Evolutionary conservation across 176 grass and related monocot species (phyloP), one percentile per base, ranked within the genome.

Genomic region (Raddia guianensis): DNA sequence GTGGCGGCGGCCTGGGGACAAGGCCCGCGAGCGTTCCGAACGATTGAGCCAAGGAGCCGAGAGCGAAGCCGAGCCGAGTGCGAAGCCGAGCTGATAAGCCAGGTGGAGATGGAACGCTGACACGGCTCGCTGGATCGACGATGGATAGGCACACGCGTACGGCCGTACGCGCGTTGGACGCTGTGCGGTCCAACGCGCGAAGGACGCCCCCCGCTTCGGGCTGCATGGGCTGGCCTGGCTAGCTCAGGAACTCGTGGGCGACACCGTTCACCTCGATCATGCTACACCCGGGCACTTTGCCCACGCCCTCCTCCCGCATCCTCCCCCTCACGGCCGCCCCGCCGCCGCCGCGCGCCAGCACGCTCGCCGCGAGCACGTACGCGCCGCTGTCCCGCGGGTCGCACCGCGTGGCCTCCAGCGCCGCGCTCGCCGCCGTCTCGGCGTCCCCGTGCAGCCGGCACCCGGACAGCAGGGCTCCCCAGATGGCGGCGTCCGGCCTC

Each of bases 261-360:
- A 85, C 68, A 27, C 91, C 93, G 62, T 89, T 67, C 63, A 97
- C 85, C 83, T 97, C 90, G 62, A 97, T 97, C 90, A 93, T 73
- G 81, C 94, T 97, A 50, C 88, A 90, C 18, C 91, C 91, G 4
- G 89, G 86, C 53, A 84, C 91, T 69, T 93, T 97, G 19, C 53
- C 83, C 63, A 87, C 77, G 75, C 83, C 80, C 35, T 71, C 87
- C 68, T 93, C 78, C 73, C 77, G 83, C 88, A 97, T 97, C 80
- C 46, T 67, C 5, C 56, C 68, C 69, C 91, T 89, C 15, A 80
- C 19, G 8, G 55, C 77, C 0, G 60, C 60, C 5, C 73, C 80
- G 15, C 85, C 78, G 6, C 86, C 86, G 20, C 11, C 74, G 3
- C 74, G 70, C 7, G 81, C 84, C 63, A 80, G 63, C 62, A 75